Conservation (phyloP, 306 rosid genomes). For the Ammopiptanthus mongolicus region DNA sequence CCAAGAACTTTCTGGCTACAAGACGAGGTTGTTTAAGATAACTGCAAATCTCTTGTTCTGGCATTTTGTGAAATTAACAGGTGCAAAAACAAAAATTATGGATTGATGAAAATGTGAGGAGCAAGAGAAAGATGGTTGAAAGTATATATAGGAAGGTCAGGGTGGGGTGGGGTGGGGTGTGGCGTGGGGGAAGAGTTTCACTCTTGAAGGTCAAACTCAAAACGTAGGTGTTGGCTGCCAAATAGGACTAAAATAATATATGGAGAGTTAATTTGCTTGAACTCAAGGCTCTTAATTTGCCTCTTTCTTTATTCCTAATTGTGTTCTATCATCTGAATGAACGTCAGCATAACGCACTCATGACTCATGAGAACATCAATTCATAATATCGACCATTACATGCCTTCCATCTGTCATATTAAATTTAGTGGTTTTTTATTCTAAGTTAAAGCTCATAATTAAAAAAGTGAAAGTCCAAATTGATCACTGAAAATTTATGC, state of each 20-base stretch:
- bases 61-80: conserved; percentile 37
- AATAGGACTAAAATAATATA: conserved; percentile 22
- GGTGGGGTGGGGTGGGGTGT: background rate
- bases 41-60: conserved; percentile 27
- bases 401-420: conserved; percentile 16
- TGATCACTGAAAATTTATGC: too few relatives aligned
- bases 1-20: conserved; percentile 74
- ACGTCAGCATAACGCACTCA: conserved; percentile 62
- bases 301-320: background rate
- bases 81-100: background rate
- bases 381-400: conserved; percentile 7
- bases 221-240: conserved; percentile 34
- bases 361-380: conserved; percentile 26
- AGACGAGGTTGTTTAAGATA: conserved; percentile 49
- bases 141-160: conserved; percentile 25
- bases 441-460: background rate
- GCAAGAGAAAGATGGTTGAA: conserved; percentile 11
- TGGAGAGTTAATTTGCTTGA: conserved; percentile 26
- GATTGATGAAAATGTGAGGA: conserved; percentile 22
- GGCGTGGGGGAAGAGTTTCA: background rate
- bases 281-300: conserved; percentile 18
- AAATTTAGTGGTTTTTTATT: background rate
- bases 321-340: background rate
- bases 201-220: conserved; percentile 39
- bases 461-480: too few relatives aligned